These are phyloP conservation scores for Coemansia sp. DNA, from an alignment of 192 early-diverging fungal genomes.

Conservation along the genomic window DNA sequence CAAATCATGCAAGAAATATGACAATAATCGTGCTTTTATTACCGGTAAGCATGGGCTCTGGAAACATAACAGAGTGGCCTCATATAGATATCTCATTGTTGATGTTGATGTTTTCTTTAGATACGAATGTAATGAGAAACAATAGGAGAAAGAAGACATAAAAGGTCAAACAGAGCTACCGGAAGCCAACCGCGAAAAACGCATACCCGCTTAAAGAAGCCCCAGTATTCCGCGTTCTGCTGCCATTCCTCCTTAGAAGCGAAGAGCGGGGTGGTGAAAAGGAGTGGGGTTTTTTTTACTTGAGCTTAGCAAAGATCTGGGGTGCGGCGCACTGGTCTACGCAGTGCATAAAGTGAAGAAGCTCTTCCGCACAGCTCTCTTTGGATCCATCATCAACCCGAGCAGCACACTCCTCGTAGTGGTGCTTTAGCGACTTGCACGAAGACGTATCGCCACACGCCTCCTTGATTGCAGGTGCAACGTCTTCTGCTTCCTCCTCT, in stretches of 20 bases:
- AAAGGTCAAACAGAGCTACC: neutral
- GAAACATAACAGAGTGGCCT: neutral
- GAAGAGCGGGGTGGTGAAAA: neutral
- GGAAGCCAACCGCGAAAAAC: neutral
- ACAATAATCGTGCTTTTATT: neutral
- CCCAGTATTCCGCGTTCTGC: neutral
- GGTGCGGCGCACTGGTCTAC: slow-evolving; percentile 71
- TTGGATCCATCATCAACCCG: slow-evolving; percentile 73
- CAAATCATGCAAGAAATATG: neutral
- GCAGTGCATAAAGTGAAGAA: slow-evolving; percentile 82
- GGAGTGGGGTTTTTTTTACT: slow-evolving; percentile 34
- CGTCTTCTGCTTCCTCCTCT: slow-evolving; percentile 50
- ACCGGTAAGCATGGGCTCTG: slow-evolving; percentile 6
- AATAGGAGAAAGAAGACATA: neutral
- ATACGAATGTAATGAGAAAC: neutral
- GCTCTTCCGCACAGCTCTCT: slow-evolving; percentile 78
- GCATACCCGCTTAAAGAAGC: neutral
- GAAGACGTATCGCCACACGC: slow-evolving; percentile 61
- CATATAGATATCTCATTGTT: no score
- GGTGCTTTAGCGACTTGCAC: slow-evolving; percentile 73
- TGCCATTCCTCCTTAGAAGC: neutral
- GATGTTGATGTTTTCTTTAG: neutral
- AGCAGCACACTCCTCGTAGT: slow-evolving; percentile 72
- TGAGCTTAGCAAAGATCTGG: slow-evolving; percentile 63
- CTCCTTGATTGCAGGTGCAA: slow-evolving; percentile 22